phyloP scores from a whole-genome alignment of 352 stramenopile genomes.

The Phytopythium cucurbitacearum region DNA sequence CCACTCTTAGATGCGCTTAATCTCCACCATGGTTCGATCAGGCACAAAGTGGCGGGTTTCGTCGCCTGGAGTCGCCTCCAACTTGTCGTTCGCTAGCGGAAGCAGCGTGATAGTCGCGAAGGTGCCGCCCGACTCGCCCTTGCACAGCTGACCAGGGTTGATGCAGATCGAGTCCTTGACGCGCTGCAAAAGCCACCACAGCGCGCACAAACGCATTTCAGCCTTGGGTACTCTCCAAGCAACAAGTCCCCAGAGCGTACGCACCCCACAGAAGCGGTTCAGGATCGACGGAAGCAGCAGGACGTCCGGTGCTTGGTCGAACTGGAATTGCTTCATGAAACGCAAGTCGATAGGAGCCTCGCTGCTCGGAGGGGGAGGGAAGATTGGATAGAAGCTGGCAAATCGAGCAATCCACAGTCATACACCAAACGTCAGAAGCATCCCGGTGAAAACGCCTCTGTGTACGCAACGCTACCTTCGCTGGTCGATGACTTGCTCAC shows the following conservation, averaged over 20 bases:
- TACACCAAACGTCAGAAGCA: constrained; percentile 4
- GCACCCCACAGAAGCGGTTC: constrained; percentile 83
- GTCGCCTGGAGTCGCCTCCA: constrained; percentile 32
- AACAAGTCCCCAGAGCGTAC: constrained; percentile 9
- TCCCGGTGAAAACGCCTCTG: neutral
- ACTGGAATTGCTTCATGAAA: constrained; percentile 89
- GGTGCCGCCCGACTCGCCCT: constrained; percentile 91
- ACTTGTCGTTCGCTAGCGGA: constrained; percentile 83
- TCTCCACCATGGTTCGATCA: constrained; percentile 89
- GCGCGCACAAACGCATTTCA: constrained; percentile 4
- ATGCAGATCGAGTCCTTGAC: constrained; percentile 92
- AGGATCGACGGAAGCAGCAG: constrained; percentile 95
- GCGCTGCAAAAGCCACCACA: constrained; percentile 29
- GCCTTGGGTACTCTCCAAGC: neutral
- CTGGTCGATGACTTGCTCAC: constrained; percentile 79
- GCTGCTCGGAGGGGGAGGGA: constrained; percentile 53
- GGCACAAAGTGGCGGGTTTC: constrained; percentile 66
- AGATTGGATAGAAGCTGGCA: constrained; percentile 72
- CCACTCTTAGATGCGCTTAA: constrained; percentile 81
- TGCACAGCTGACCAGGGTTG: constrained; percentile 93
- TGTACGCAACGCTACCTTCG: constrained; percentile 33
- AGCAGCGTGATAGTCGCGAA: constrained; percentile 92
- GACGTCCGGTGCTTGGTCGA: constrained; percentile 92
- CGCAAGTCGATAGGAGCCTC: constrained; percentile 90
- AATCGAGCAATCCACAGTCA: neutral